These are phyloP conservation scores for Vitis hybrid DNA, from an alignment of 177 flowering plant genomes.

Conservation along the genomic window DNA sequence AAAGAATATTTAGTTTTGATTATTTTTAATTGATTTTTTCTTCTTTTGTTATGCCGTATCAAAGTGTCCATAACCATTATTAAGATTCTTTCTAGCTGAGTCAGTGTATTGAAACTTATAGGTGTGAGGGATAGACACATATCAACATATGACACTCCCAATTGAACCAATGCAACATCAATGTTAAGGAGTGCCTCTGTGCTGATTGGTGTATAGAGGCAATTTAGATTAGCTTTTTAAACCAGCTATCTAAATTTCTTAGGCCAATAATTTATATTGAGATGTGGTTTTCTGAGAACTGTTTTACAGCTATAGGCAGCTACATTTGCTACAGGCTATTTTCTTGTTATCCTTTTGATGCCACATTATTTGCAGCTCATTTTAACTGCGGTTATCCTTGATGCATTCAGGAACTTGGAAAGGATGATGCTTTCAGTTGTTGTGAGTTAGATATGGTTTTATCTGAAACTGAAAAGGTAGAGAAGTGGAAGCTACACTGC, in stretches of 20 bases:
- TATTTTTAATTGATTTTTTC: too few species aligned
- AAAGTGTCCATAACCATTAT: too few species aligned
- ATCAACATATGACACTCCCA: too few species aligned
- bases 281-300: background rate
- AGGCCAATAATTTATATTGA: background rate
- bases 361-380: background rate
- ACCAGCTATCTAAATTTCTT: background rate
- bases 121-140: too few species aligned
- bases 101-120: too few species aligned
- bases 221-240: background rate
- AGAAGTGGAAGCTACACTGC: slow-evolving; percentile 63
- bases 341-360: background rate
- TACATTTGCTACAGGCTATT: background rate
- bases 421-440: slow-evolving; percentile 55
- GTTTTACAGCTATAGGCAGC: background rate
- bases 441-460: slow-evolving; percentile 55
- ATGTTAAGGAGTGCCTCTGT: too few species aligned
- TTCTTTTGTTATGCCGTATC: too few species aligned
- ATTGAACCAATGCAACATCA: too few species aligned
- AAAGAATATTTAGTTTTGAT: too few species aligned
- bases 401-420: slow-evolving; percentile 59
- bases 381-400: background rate
- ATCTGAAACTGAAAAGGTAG: slow-evolving; percentile 56
- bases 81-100: too few species aligned
- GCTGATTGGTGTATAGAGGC: background rate